Percentiles rank a stretch among this genome's conserved stretches.
phyloP scores from a whole-genome alignment of 2,329 filamentous ascomycete species.

The Ascosphaera aggregata region DNA sequence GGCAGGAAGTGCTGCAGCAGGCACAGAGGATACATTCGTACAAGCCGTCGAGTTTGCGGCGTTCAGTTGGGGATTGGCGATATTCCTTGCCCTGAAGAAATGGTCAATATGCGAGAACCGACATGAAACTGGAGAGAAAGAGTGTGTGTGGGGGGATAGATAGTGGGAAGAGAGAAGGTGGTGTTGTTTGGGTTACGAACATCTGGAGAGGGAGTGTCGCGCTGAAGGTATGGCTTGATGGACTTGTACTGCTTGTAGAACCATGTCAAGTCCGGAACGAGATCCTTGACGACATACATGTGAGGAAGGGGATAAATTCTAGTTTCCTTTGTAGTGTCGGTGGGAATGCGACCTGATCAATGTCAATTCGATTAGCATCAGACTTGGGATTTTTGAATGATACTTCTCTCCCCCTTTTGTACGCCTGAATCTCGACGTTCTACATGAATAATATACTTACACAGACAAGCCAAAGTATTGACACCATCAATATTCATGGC shows the following conservation, averaged over 20 bases:
- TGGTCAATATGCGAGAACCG: too few species aligned
- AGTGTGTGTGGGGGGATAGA: slow-evolving; percentile 3
- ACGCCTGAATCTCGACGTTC: too few species aligned
- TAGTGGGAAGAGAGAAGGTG: slow-evolving; percentile 4
- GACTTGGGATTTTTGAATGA: too few species aligned
- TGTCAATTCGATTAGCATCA: slow-evolving; percentile 1
- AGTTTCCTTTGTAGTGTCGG: slow-evolving; percentile 53
- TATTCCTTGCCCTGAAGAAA: slow-evolving; percentile 57
- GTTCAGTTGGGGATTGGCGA: slow-evolving; percentile 75
- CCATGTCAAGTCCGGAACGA: slow-evolving; percentile 89
- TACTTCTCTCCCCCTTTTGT: not conserved
- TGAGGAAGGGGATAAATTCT: slow-evolving; percentile 97
- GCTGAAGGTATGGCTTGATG: slow-evolving; percentile 95
- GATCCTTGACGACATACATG: slow-evolving; percentile 97
- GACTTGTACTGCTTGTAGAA: slow-evolving; percentile 99
- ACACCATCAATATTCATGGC: slow-evolving; percentile 99
- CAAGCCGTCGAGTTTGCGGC: slow-evolving; percentile 88
- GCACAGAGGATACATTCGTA: slow-evolving; percentile 99
- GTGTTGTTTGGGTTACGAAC: slow-evolving; percentile 29
- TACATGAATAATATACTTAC: slow-evolving; percentile 32
- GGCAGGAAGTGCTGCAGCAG: slow-evolving; percentile 97
- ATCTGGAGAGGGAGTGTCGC: slow-evolving; percentile 60
- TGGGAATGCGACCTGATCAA: slow-evolving; percentile 63
- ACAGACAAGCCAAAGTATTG: slow-evolving; percentile 92
- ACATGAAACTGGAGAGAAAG: slow-evolving; percentile 1